These are phyloP conservation scores for Coemansia sp. DNA, from an alignment of 192 early-diverging fungal species.

Conservation along the genomic window DNA sequence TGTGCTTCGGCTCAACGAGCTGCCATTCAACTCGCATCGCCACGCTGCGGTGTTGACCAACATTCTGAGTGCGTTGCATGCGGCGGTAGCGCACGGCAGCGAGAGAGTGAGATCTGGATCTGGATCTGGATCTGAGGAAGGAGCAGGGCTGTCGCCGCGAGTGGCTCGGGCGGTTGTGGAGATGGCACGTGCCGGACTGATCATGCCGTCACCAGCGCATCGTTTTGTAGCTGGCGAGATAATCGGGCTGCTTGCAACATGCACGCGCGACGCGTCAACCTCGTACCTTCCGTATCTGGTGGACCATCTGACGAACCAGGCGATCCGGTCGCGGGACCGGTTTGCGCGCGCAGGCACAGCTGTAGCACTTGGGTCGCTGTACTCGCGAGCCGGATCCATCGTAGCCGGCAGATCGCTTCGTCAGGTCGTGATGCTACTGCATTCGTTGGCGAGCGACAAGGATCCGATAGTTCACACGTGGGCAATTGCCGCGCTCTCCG, in stretches of 20 bases:
- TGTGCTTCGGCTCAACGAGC: conserved; percentile 60
- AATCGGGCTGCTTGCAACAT: conserved; percentile 72
- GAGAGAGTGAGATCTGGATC: conserved; percentile 22
- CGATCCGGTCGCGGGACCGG: conserved; percentile 89
- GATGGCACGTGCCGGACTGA: conserved; percentile 56
- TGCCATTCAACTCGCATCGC: conserved; percentile 68
- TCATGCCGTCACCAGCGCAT: conserved; percentile 67
- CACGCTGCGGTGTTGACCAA: conserved; percentile 82
- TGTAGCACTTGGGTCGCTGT: conserved; percentile 85
- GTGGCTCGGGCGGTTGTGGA: conserved; percentile 60
- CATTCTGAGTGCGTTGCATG: conserved; percentile 69
- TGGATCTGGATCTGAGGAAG: conserved; percentile 65
- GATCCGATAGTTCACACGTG: conserved; percentile 94
- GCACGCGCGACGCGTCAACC: conserved; percentile 22
- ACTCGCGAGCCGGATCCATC: conserved; percentile 87
- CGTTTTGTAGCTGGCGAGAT: conserved; percentile 79
- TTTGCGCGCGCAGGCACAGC: conserved; percentile 93
- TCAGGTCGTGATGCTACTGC: conserved; percentile 85
- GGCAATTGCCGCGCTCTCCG: conserved; percentile 82
- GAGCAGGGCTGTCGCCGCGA: conserved; percentile 78
- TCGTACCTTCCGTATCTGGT: conserved; percentile 43
- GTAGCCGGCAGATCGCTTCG: conserved; percentile 78
- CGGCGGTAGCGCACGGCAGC: conserved; percentile 45
- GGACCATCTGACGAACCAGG: conserved; percentile 57
- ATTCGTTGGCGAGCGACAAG: conserved; percentile 87